phyloP scores from a whole-genome alignment of 208 protist genomes.

The Leishmania tropica region DNA sequence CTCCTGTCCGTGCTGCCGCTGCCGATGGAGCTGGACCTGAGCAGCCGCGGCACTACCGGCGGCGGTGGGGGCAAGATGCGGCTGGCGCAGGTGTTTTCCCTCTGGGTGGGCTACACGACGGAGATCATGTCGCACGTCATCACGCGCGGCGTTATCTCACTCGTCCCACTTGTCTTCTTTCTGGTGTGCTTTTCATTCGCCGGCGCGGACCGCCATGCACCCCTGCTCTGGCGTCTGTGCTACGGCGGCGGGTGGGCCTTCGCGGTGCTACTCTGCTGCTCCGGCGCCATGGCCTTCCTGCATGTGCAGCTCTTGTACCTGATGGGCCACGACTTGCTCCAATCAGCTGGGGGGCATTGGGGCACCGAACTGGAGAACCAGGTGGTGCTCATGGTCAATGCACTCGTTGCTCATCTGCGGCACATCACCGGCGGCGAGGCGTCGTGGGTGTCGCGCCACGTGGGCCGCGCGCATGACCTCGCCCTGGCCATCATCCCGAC shows the following conservation, averaged over 20 bases:
- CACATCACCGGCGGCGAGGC: constrained; percentile 34
- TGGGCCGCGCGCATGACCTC: constrained; percentile 14
- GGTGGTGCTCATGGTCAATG: constrained; percentile 16
- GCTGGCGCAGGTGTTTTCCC: constrained; percentile 30
- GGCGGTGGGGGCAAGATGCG: neutral
- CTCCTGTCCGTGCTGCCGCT: constrained; percentile 70
- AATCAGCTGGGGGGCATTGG: constrained; percentile 50
- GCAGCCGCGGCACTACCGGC: neutral
- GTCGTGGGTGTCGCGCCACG: constrained; percentile 1
- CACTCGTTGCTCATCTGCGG: constrained; percentile 25
- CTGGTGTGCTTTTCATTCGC: constrained; percentile 59
- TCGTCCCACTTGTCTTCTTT: constrained; percentile 52
- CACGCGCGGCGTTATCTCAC: constrained; percentile 47
- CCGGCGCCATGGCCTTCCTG: constrained; percentile 51
- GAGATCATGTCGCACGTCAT: constrained; percentile 52
- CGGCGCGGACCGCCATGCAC: constrained; percentile 43
- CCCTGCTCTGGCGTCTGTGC: constrained; percentile 45
- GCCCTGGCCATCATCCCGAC: constrained; percentile 30
- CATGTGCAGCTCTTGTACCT: constrained; percentile 59
- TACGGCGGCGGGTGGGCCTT: constrained; percentile 63
- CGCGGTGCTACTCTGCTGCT: constrained; percentile 48
- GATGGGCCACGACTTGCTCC: constrained; percentile 48
- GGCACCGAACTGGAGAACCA: constrained; percentile 66
- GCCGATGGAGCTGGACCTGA: constrained; percentile 26
- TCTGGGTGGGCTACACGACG: constrained; percentile 42